A percentile compares a stretch with the other conserved stretches of the same genome.
Evolutionary conservation across 352 stramenopile species (phyloP).

Genomic region (Ophiocytium majus): DNA sequence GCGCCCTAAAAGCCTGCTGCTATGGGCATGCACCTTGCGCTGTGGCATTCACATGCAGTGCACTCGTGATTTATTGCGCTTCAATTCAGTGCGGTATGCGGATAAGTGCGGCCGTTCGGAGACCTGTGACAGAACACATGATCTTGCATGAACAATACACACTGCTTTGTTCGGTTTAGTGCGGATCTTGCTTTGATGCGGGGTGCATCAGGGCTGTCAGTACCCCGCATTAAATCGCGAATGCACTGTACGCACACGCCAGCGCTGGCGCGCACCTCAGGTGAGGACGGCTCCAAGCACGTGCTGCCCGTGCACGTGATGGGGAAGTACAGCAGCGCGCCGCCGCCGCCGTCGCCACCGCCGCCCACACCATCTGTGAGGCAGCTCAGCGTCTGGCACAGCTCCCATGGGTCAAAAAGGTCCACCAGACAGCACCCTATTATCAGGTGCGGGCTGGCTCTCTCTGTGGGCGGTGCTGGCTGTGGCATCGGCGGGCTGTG

Average conservation of each 20-base stretch:
- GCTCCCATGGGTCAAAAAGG: constrained; percentile 64
- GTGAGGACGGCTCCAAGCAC: constrained; percentile 60
- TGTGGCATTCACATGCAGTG: no score
- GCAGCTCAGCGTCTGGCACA: constrained; percentile 21
- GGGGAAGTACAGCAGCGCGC: constrained; percentile 67
- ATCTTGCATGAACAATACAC: not conserved
- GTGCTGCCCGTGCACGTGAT: constrained; percentile 71
- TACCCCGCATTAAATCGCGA: no score
- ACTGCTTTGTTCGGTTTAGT: not conserved
- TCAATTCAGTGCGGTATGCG: not conserved
- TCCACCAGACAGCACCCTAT: constrained; percentile 74
- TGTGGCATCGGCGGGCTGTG: not conserved
- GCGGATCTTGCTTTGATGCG: not conserved
- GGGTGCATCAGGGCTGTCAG: not conserved
- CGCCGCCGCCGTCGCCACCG: not conserved
- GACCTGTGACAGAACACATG: not conserved
- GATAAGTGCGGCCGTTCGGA: not conserved
- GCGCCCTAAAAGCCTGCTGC: no score
- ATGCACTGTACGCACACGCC: not conserved
- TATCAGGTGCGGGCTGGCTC: constrained; percentile 61
- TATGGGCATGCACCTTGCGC: no score
- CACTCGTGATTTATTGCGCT: no score
- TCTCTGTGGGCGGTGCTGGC: not conserved
- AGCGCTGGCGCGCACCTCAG: constrained; percentile 16
- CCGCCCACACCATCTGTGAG: constrained; percentile 17